Evolutionary conservation across 805 yeast genomes (phyloP), one percentile per base, ranked within the genome.

Genomic region (Candida broadrunensis): DNA sequence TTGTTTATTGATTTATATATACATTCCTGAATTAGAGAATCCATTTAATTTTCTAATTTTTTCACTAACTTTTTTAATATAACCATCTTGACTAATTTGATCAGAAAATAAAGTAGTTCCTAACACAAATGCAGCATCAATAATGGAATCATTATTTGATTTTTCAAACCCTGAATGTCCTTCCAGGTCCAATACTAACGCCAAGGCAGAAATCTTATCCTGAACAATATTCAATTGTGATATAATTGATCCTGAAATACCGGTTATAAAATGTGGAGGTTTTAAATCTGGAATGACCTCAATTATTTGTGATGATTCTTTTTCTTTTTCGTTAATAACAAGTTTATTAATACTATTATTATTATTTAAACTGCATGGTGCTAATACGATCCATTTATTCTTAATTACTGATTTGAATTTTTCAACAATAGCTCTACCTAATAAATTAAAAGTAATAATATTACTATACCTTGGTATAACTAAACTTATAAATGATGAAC

Each of bases 251-350:
- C 80, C 86, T 7, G 73, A 49, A 18, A 77, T 70, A 0, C 85
- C 86, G 1, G 85, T 77, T 20, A 82, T 59, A 39, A 75, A 75
- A 55, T 78, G 83, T 0, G 88, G 88, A 1, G 88, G 86, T 16
- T 55, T 61, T 39, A 83, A 58, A 8, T 49, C 47, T 18, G 58
- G 70, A 39, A 46, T 51, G 5, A 37, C 33, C 5, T 46, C 35
- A 7, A 47, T 18, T 7, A 15, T 29, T 29, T 14, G 18, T 24
- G 30, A 13, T 17, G 41, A 31, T n/a, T 15, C 6, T 15, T 25
- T 17, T 4, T 20, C 24, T 13, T 25, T 33, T 20, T 23, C 29
- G 8, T 48, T 46, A 15, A 51, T 39, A 18, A 49, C 52, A 5
- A 61, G 40, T 44, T 54, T 51, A 45, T 52, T 52, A 36, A 65